These are phyloP conservation scores for Thielaviopsis punctulata DNA, from an alignment of 2,329 filamentous ascomycete species.

Conservation along the genomic window DNA sequence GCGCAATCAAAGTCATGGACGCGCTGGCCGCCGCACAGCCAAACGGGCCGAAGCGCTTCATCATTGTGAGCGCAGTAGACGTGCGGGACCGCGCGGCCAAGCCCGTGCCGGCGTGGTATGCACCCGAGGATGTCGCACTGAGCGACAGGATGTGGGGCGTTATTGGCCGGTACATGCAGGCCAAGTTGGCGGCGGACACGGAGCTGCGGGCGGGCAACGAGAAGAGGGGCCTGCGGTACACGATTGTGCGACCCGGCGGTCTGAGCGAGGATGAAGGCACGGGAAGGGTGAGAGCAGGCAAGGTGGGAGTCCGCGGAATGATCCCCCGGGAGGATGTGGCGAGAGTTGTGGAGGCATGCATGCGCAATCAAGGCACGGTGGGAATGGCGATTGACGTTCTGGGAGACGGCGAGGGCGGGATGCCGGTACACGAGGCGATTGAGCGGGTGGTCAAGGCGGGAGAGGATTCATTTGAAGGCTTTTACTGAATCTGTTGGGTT, in stretches of 20 bases:
- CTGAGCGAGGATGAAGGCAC: constrained; percentile 22
- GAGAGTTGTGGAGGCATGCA: constrained; percentile 22
- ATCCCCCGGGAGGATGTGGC: constrained; percentile 29
- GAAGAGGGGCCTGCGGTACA: constrained; percentile 24
- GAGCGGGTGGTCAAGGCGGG: constrained; percentile 21
- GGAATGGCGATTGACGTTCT: constrained; percentile 27
- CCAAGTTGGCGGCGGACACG: constrained; percentile 26
- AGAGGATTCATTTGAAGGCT: constrained; percentile 18
- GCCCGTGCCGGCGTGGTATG: constrained; percentile 26
- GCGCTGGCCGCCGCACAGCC: constrained; percentile 24
- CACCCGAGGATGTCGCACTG: constrained; percentile 20
- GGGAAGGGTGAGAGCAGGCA: constrained; percentile 25
- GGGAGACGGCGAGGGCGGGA: constrained; percentile 20
- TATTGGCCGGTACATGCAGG: constrained; percentile 23
- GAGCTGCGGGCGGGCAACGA: constrained; percentile 22
- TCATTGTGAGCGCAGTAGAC: constrained; percentile 28
- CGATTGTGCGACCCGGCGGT: constrained; percentile 26
- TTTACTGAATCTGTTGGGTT: too few relatives aligned
- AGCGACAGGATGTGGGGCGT: constrained; percentile 23
- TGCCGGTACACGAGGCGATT: constrained; percentile 22
- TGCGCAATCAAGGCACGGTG: constrained; percentile 23
- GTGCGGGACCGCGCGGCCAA: constrained; percentile 23
- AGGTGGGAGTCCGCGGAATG: constrained; percentile 21
- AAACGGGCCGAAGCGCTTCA: constrained; percentile 22
- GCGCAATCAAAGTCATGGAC: constrained; percentile 28